Base-by-base conservation (phyloP, 169 alveolate species). In the Sarcocystis neurona region DNA sequence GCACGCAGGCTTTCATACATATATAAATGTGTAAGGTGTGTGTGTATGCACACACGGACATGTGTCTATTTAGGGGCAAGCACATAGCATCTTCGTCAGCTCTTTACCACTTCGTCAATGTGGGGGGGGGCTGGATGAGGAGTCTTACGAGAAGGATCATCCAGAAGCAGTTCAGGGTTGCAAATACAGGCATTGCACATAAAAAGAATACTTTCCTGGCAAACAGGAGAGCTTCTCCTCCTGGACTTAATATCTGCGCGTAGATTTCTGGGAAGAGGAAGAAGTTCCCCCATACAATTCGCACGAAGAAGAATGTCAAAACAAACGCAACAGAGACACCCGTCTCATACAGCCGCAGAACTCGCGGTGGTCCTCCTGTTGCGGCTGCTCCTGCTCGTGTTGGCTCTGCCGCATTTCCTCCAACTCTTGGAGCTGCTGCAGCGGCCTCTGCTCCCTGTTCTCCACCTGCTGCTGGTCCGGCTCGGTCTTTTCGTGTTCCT, bases 261-360 rank as follows among this genome's bases (percentile, higher is more conserved):
- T 1, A n/a, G 63, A 84, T 46, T 20, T 2, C 30, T 12, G 89
- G 89, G 47, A 84, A 44, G 1, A 84, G 68, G 5, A 27, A 84
- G 53, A 43, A n/a, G 68, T 58, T 34, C 6, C 89, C 89, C 46
- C 48, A 84, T 5, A 63, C 50, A 4, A 84, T 23, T 39, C 89
- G 89, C 12, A 63, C 89, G 8, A 3, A 20, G 32, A 39, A 58
- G 41, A 84, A 84, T n/a, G 53, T 10, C 0, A n/a, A 27, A 5
- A 63, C 44, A n/a, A 84, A 84, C 6, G 39, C 30, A 2, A 56
- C 82, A 15, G 70, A 75, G 68, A 84, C 56, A 27, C 41, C 20
- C 32, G 15, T 39, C 39, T 75, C 47, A 0, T 15, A 12, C 34
- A 4, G 48, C 56, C 32, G 39, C 37, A 27, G 75, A 48, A 4